Evolutionary conservation across 129 eudicot genomes (phyloP).

Genomic region (Lactuca saligna): DNA sequence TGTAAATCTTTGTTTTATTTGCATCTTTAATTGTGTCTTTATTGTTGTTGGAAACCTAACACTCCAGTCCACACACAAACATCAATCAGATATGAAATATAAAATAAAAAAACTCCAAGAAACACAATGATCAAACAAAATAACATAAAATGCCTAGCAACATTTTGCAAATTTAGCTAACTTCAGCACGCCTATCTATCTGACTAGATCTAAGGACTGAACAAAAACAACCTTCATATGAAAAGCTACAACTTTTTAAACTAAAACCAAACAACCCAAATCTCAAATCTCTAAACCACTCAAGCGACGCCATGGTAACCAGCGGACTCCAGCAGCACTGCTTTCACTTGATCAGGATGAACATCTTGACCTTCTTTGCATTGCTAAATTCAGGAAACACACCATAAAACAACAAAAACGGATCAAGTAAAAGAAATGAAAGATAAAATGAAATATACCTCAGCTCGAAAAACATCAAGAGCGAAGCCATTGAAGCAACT

Average conservation of each 20-base stretch:
- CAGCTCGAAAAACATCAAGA: constrained; percentile 86
- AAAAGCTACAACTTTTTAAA: constrained; percentile 9
- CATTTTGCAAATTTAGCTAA: constrained; percentile 2
- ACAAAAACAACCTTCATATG: constrained; percentile 13
- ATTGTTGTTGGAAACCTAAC: too few species aligned
- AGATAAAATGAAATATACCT: constrained; percentile 43
- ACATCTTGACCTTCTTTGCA: constrained; percentile 88
- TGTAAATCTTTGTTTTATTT: too few species aligned
- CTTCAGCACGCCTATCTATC: constrained; percentile 1
- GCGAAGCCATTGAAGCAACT: constrained; percentile 97
- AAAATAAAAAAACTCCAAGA: neutral
- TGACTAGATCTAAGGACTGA: neutral
- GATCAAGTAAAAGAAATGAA: neutral
- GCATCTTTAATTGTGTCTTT: too few species aligned
- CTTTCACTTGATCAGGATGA: constrained; percentile 82
- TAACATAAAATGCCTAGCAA: constrained; percentile 9
- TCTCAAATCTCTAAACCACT: constrained; percentile 23
- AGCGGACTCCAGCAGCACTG: constrained; percentile 71
- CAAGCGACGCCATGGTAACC: constrained; percentile 76
- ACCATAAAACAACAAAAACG: neutral
- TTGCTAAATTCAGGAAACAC: constrained; percentile 49
- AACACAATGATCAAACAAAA: constrained; percentile 2
- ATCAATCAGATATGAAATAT: neutral
- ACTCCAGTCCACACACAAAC: neutral
- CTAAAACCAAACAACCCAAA: constrained; percentile 8